Conservation (phyloP, 1,284 basidiomycete genomes). For the Puccinia triticina region DNA sequence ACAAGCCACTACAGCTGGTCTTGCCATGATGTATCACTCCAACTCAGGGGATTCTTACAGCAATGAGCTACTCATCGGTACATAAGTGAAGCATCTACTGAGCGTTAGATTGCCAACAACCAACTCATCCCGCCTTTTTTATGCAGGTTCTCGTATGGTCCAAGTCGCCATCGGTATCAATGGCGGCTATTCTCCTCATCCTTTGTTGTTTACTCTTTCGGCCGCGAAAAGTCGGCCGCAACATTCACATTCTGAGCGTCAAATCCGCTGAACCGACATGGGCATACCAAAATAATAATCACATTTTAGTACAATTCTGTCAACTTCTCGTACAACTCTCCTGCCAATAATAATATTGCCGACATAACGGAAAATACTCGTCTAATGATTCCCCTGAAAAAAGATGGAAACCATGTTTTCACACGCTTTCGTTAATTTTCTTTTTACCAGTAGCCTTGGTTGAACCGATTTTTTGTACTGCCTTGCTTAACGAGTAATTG, state of each 20-base stretch:
- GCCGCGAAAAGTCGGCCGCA: slow-evolving; percentile 76
- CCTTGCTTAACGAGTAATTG: too few species aligned
- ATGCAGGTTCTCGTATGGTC: slow-evolving; percentile 68
- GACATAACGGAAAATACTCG: neutral
- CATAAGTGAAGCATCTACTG: neutral
- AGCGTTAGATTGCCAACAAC: neutral
- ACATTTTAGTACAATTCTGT: neutral
- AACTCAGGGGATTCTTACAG: slow-evolving; percentile 63
- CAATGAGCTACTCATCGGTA: slow-evolving; percentile 60
- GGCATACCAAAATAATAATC: neutral
- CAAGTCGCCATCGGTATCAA: slow-evolving; percentile 86
- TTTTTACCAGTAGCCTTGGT: too few species aligned
- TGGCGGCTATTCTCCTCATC: slow-evolving; percentile 86
- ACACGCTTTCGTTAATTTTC: neutral
- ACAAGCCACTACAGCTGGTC: slow-evolving; percentile 65
- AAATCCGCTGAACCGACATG: neutral
- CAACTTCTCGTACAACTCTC: neutral
- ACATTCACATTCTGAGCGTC: slow-evolving; percentile 73
- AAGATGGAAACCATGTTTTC: neutral
- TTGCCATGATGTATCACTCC: slow-evolving; percentile 71
- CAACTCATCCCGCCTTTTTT: neutral
- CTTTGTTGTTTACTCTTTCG: slow-evolving; percentile 81
- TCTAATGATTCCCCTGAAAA: too few species aligned
- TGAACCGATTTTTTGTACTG: neutral
- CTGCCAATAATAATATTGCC: neutral